A percentile compares a stretch with the other conserved stretches of the same genome.
These are phyloP conservation scores for Pleurotus sapidus DNA, from an alignment of 768 basidiomycete species.

Conservation along the genomic window DNA sequence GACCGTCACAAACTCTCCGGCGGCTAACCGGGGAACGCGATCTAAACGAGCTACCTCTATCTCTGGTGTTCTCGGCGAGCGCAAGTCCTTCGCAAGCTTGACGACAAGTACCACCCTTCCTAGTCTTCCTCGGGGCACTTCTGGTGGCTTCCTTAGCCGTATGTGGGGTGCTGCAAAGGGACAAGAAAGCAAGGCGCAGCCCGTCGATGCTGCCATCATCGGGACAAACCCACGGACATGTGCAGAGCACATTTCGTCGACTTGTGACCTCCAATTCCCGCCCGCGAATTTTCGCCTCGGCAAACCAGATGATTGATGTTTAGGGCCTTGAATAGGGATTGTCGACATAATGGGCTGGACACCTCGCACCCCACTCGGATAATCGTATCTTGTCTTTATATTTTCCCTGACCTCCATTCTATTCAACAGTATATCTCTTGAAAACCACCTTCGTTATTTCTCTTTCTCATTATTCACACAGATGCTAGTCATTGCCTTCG, in stretches of 20 bases:
- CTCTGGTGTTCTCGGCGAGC: conserved; percentile 13
- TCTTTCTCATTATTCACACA: neutral
- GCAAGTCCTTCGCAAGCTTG: conserved; percentile 18
- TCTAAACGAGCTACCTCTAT: conserved; percentile 25
- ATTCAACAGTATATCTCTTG: neutral
- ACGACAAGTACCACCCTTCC: conserved; percentile 39
- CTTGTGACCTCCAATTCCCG: conserved; percentile 1
- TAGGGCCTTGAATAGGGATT: neutral
- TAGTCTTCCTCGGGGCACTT: conserved; percentile 23
- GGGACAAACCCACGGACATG: neutral
- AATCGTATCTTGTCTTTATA: neutral
- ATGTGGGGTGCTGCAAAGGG: conserved; percentile 70
- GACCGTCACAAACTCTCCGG: conserved; percentile 22
- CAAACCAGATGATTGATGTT: conserved; percentile 3
- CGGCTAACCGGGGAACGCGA: conserved; percentile 18
- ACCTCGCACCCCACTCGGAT: neutral
- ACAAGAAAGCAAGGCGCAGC: conserved; percentile 9
- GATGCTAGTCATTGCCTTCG: conserved; percentile 3
- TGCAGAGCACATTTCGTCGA: conserved; percentile 6
- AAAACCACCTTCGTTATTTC: neutral
- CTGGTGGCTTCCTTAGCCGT: conserved; percentile 61
- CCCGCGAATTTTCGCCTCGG: neutral
- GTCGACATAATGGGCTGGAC: conserved; percentile 3
- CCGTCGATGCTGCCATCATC: neutral
- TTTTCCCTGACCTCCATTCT: neutral